phyloP scores from a whole-genome alignment of 2,329 filamentous ascomycete genomes.

The Harringtonia lauricola region DNA sequence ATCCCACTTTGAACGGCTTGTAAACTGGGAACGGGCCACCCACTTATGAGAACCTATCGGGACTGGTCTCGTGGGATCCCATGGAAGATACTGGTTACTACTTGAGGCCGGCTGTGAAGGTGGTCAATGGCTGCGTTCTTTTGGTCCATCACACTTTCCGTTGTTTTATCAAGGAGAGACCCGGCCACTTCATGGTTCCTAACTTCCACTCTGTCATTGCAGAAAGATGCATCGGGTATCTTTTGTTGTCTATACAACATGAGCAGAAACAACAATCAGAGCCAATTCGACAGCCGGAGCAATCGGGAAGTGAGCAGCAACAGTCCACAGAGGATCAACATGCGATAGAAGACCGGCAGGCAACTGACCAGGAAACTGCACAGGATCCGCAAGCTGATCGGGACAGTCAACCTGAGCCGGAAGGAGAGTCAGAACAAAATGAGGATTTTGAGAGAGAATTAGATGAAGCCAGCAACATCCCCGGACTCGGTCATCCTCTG shows the following conservation, averaged over 20 bases:
- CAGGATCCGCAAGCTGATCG: too few relatives aligned
- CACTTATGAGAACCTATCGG: neutral
- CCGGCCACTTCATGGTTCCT: neutral
- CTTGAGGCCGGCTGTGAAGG: neutral
- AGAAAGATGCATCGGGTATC: neutral
- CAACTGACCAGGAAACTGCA: too few relatives aligned
- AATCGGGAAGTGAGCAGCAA: too few relatives aligned
- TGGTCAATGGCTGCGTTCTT: neutral
- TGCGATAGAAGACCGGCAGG: too few relatives aligned
- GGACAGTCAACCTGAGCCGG: too few relatives aligned
- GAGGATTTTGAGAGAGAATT: too few relatives aligned
- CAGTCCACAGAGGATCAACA: too few relatives aligned
- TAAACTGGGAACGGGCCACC: neutral
- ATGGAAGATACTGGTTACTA: neutral
- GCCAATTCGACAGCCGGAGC: too few relatives aligned
- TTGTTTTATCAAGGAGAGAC: neutral
- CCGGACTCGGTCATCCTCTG: neutral
- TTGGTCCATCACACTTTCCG: constrained; percentile 3
- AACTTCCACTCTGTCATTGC: neutral
- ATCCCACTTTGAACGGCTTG: neutral
- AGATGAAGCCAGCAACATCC: too few relatives aligned
- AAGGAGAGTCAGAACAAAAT: too few relatives aligned
- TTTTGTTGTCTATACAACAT: neutral
- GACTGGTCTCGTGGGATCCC: constrained; percentile 4
- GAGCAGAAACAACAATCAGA: neutral